phyloP scores from a whole-genome alignment of 2,329 filamentous ascomycete genomes.

The Ceratocystis diversiconidia region DNA sequence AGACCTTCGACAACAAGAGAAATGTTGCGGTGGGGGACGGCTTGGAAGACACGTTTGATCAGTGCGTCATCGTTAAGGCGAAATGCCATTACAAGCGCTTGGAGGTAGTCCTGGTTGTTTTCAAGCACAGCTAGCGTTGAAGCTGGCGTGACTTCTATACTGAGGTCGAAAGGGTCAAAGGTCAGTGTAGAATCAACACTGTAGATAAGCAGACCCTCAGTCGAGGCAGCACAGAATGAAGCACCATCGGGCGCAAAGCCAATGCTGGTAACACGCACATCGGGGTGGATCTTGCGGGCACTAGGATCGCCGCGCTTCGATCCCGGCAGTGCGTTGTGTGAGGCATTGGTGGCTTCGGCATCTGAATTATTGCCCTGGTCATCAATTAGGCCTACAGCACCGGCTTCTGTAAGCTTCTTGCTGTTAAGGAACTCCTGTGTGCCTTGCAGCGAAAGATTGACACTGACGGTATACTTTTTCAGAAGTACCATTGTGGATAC shows the following conservation, averaged over 20 bases:
- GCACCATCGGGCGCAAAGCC: slow-evolving; percentile 80
- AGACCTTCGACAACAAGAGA: slow-evolving; percentile 62
- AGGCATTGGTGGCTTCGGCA: slow-evolving; percentile 76
- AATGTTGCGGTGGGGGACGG: slow-evolving; percentile 62
- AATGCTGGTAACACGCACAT: slow-evolving; percentile 71
- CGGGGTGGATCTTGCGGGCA: slow-evolving; percentile 57
- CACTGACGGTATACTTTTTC: slow-evolving; percentile 89
- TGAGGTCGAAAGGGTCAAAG: slow-evolving; percentile 93
- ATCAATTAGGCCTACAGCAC: slow-evolving; percentile 71
- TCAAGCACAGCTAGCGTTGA: slow-evolving; percentile 59
- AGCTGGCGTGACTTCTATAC: slow-evolving; percentile 82
- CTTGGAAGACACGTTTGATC: slow-evolving; percentile 73
- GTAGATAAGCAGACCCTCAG: slow-evolving; percentile 87
- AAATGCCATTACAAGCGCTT: slow-evolving; percentile 93
- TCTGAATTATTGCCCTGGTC: slow-evolving; percentile 35
- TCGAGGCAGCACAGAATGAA: slow-evolving; percentile 86
- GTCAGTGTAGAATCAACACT: slow-evolving; percentile 69
- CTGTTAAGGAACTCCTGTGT: slow-evolving; percentile 97
- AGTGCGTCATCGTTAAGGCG: slow-evolving; percentile 76
- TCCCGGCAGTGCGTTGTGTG: slow-evolving; percentile 72
- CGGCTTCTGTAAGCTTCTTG: slow-evolving; percentile 78
- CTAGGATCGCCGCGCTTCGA: slow-evolving; percentile 73
- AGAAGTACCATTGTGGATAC: slow-evolving; percentile 79
- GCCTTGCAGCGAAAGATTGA: slow-evolving; percentile 89
- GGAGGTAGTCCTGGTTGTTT: slow-evolving; percentile 64